Percentiles rank a stretch among this genome's conserved stretches.
These are phyloP conservation scores for Stromatinia cepivora DNA, from an alignment of 2,329 filamentous ascomycete species.

Conservation along the genomic window DNA sequence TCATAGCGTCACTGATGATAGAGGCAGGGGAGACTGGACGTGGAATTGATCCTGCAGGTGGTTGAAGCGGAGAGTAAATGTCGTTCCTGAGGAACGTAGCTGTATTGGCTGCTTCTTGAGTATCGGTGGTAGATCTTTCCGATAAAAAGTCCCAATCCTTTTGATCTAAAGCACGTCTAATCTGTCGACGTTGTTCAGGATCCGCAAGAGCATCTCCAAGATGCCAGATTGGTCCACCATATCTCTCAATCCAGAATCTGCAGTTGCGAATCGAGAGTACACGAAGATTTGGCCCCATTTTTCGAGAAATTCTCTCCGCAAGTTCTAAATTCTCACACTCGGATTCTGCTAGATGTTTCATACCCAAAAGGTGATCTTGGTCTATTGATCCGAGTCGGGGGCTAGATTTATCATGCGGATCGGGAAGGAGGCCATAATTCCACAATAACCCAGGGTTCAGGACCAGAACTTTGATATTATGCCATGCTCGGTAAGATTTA, in stretches of 20 bases:
- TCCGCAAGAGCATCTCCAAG: constrained; percentile 21
- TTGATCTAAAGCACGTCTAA: constrained; percentile 15
- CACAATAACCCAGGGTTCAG: constrained; percentile 18
- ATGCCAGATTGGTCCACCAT: constrained; percentile 20
- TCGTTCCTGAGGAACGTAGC: constrained; percentile 23
- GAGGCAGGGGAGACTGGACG: constrained; percentile 9
- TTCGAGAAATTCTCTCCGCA: constrained; percentile 20
- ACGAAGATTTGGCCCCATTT: constrained; percentile 23
- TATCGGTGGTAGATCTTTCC: constrained; percentile 22
- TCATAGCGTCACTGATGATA: constrained; percentile 1
- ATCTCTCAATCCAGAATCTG: constrained; percentile 23
- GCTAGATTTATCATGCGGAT: constrained; percentile 19
- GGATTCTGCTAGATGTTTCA: constrained; percentile 21
- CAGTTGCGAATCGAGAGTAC: constrained; percentile 20
- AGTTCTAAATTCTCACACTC: constrained; percentile 22
- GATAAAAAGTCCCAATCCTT: constrained; percentile 22
- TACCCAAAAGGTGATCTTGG: constrained; percentile 14
- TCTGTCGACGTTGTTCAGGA: constrained; percentile 21
- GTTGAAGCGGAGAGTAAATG: constrained; percentile 17
- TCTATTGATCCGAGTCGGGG: constrained; percentile 18
- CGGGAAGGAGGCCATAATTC: constrained; percentile 22
- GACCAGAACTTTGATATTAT: constrained; percentile 23
- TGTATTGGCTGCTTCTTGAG: constrained; percentile 25
- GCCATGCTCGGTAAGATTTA: constrained; percentile 25
- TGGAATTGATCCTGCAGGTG: background rate